phyloP scores from a whole-genome alignment of 768 basidiomycete genomes.

The Mrakia frigida region DNA sequence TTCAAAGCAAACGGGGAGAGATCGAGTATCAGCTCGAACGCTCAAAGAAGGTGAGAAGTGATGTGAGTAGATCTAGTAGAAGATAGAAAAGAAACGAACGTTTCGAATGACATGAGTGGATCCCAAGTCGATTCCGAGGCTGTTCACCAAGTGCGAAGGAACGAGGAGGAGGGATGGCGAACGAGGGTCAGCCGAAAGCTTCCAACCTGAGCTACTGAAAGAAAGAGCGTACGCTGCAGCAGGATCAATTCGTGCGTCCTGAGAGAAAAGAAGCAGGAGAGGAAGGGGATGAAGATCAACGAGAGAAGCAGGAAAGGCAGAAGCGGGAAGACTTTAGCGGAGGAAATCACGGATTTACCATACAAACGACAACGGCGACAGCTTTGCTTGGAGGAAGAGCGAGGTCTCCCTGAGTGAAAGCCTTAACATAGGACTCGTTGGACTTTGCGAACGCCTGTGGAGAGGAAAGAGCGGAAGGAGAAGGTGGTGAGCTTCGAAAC shows the following conservation, averaged over 20 bases:
- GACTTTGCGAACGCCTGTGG: neutral
- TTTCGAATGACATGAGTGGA: neutral
- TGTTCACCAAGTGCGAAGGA: neutral
- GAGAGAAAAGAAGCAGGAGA: neutral
- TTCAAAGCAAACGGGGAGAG: neutral
- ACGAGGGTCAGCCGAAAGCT: too few relatives aligned
- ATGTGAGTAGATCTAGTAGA: too few relatives aligned
- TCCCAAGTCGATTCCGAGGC: constrained; percentile 4
- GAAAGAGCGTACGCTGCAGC: neutral
- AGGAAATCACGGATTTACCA: neutral
- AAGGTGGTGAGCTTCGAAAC: neutral
- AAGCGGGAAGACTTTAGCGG: neutral
- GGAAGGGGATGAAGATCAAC: neutral
- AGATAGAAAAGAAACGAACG: neutral
- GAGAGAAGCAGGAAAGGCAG: neutral
- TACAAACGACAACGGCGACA: neutral
- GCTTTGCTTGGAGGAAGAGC: neutral
- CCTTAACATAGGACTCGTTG: neutral
- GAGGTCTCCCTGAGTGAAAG: neutral
- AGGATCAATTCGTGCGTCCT: neutral
- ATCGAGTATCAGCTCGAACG: neutral
- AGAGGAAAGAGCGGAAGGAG: neutral
- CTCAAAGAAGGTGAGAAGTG: too few relatives aligned
- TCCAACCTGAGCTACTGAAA: too few relatives aligned
- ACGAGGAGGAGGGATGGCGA: neutral